Evolutionary conservation across 768 basidiomycete genomes (phyloP).

Genomic region (Pisolithus tinctorius): DNA sequence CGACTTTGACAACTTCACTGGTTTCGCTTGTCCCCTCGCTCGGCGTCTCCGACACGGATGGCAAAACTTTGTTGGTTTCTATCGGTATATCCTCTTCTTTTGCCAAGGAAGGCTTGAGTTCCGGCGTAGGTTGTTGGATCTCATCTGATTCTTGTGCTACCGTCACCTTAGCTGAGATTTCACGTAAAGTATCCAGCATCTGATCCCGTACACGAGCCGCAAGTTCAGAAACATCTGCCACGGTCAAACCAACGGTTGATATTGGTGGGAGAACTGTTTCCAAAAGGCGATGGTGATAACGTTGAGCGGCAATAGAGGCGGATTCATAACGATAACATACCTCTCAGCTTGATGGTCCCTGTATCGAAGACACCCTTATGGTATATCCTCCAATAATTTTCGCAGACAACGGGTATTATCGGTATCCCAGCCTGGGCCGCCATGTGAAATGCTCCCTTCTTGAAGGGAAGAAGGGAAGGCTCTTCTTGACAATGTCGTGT

Average conservation of each 20-base stretch:
- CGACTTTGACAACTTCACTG: conserved; percentile 20
- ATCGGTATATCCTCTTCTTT: conserved; percentile 1
- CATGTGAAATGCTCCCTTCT: conserved; percentile 97
- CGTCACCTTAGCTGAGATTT: conserved; percentile 60
- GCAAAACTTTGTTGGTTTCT: conserved; percentile 25
- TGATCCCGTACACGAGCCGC: conserved; percentile 58
- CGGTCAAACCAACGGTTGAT: conserved; percentile 62
- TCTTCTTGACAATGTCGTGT: conserved; percentile 69
- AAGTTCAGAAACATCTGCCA: conserved; percentile 64
- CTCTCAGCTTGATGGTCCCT: conserved; percentile 76
- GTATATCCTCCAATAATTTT: conserved; percentile 91
- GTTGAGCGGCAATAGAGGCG: conserved; percentile 3
- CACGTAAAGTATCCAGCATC: conserved; percentile 74
- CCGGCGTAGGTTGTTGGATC: conserved; percentile 17
- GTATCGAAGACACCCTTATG: conserved; percentile 66
- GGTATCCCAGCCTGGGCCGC: conserved; percentile 89
- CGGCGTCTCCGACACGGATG: conserved; percentile 20
- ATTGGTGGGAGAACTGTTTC: conserved; percentile 83
- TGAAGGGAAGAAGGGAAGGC: conserved; percentile 76
- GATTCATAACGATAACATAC: conserved; percentile 26
- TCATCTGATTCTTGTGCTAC: conserved; percentile 17
- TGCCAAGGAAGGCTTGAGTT: conserved; percentile 6
- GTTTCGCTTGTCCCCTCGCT: conserved; percentile 19
- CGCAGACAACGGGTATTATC: conserved; percentile 84
- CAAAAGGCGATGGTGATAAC: conserved; percentile 3